Evolutionary conservation across 352 stramenopile species (phyloP).

Genomic region (Phytophthora citrophthora): DNA sequence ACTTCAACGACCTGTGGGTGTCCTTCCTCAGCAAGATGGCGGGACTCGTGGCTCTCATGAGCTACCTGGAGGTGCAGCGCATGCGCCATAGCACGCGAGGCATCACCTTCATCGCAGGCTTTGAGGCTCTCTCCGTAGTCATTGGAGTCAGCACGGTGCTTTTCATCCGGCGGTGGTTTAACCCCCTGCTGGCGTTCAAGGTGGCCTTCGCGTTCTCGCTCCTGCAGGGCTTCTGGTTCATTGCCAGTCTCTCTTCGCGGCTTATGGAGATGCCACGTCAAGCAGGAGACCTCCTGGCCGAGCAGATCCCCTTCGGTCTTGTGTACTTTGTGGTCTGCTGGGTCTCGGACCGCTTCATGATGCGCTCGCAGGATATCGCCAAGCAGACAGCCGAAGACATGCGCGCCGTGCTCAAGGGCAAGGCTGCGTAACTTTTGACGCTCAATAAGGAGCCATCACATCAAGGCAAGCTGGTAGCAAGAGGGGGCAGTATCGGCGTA

Average conservation of each 20-base stretch:
- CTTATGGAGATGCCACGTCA: slow-evolving; percentile 49
- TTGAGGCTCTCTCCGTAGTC: slow-evolving; percentile 68
- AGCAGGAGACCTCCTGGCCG: slow-evolving; percentile 56
- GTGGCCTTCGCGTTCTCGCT: slow-evolving; percentile 75
- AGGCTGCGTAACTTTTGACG: slow-evolving; percentile 19
- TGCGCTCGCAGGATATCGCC: slow-evolving; percentile 65
- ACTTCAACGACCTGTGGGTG: slow-evolving; percentile 88
- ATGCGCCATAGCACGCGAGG: slow-evolving; percentile 56
- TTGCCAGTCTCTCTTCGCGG: slow-evolving; percentile 55
- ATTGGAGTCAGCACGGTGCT: slow-evolving; percentile 59
- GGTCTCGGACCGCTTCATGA: slow-evolving; percentile 83
- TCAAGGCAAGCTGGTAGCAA: no score
- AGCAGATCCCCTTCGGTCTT: slow-evolving; percentile 75
- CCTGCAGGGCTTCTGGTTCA: slow-evolving; percentile 76
- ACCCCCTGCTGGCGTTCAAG: slow-evolving; percentile 80
- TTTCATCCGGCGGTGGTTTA: slow-evolving; percentile 69
- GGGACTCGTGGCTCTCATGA: slow-evolving; percentile 72
- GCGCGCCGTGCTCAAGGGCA: slow-evolving; percentile 51
- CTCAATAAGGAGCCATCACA: not conserved
- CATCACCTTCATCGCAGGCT: slow-evolving; percentile 62
- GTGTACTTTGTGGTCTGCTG: slow-evolving; percentile 84
- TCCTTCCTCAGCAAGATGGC: slow-evolving; percentile 85
- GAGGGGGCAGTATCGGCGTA: no score
- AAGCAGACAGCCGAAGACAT: slow-evolving; percentile 73
- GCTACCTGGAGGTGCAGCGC: slow-evolving; percentile 60